Evolutionary conservation across 169 alveolate species (phyloP).

Genomic region (Cryptosporidium sp.): DNA sequence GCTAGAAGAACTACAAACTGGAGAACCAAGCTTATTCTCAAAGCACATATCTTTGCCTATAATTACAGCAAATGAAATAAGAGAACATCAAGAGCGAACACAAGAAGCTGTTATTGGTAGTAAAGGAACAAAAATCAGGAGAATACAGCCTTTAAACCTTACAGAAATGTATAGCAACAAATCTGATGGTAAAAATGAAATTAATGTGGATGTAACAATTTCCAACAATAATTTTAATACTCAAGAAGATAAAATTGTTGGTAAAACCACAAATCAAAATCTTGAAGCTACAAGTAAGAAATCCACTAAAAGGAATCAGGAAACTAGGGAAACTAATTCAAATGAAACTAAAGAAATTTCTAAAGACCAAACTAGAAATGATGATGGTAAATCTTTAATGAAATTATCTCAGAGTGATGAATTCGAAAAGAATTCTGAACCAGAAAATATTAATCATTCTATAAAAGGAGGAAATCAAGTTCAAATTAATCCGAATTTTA

Average conservation of each 20-base stretch:
- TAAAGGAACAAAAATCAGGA: constrained; percentile 54
- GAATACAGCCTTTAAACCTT: constrained; percentile 65
- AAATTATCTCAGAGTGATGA: neutral
- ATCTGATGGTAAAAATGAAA: constrained; percentile 2
- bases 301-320: neutral
- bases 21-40: neutral
- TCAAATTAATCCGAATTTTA: neutral
- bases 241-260: neutral
- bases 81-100: constrained; percentile 50
- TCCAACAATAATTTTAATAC: neutral
- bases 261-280: neutral
- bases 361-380: neutral
- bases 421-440: neutral
- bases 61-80: constrained; percentile 47
- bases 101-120: constrained; percentile 46
- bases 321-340: neutral
- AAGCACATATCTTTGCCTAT: constrained; percentile 14
- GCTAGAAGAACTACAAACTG: neutral
- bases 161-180: constrained; percentile 1
- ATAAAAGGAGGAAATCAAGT: neutral
- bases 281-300: neutral
- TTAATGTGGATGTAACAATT: neutral
- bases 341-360: neutral
- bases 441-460: neutral
- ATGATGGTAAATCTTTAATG: neutral